A percentile compares a stretch with the other conserved stretches of the same genome.
These are phyloP conservation scores for Alternaria metachromatica DNA, from an alignment of 2,329 filamentous ascomycete genomes.

Conservation along the genomic window DNA sequence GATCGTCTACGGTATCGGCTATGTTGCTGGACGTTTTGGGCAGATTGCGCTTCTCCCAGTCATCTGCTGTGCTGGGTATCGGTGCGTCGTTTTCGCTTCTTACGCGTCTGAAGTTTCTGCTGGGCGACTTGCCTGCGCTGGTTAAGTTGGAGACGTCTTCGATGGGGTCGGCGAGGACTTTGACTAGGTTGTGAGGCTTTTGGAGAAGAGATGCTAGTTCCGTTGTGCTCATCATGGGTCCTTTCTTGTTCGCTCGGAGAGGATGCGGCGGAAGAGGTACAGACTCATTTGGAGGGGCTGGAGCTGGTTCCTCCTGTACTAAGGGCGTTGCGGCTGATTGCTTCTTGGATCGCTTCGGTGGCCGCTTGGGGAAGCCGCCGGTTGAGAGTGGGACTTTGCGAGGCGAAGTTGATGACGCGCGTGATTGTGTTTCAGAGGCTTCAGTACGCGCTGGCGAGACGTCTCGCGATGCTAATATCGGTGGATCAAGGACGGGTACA, in stretches of 20 bases:
- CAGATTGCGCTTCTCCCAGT: constrained; percentile 40
- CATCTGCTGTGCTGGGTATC: constrained; percentile 34
- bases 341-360: constrained; percentile 10
- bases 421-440: constrained; percentile 9
- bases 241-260: constrained; percentile 22
- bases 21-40: constrained; percentile 11
- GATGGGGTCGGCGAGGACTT: constrained; percentile 30
- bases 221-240: constrained; percentile 35
- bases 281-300: constrained; percentile 15
- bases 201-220: constrained; percentile 37
- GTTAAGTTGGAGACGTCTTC: constrained; percentile 20
- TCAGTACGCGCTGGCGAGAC: constrained; percentile 11
- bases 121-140: constrained; percentile 9
- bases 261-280: constrained; percentile 28
- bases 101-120: constrained; percentile 34
- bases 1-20: background rate
- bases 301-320: background rate
- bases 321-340: background rate
- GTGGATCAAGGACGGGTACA: background rate
- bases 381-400: constrained; percentile 30
- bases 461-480: constrained; percentile 1
- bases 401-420: constrained; percentile 18
- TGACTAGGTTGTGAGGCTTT: constrained; percentile 21
- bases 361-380: constrained; percentile 36
- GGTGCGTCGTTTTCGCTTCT: constrained; percentile 43